Conservation (phyloP, 176 grass and related monocot genomes). For the Otatea glauca region DNA sequence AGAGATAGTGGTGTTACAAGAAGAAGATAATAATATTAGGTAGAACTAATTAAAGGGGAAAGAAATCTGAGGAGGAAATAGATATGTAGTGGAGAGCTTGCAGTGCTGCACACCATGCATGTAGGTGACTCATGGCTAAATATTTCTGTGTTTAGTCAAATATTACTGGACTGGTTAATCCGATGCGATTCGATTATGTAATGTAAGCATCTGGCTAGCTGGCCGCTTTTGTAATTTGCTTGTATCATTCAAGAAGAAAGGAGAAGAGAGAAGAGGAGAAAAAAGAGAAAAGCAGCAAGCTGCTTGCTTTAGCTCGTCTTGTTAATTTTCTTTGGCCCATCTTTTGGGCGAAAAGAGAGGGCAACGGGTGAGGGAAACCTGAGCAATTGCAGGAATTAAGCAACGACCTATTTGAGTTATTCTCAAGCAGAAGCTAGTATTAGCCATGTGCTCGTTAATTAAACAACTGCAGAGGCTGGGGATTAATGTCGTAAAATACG, state of each 20-base stretch:
- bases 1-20: conserved; percentile 25
- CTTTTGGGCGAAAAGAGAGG: conserved; percentile 44
- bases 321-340: conserved; percentile 13
- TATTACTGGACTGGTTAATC: not conserved
- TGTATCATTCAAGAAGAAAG: not conserved
- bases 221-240: conserved; percentile 2
- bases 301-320: not conserved
- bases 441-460: not conserved
- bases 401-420: not conserved
- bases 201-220: not conserved
- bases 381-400: conserved; percentile 32
- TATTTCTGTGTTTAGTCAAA: not conserved
- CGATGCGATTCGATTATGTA: not conserved
- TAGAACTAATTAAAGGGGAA: conserved; percentile 13
- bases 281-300: not conserved
- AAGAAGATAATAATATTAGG: conserved; percentile 46
- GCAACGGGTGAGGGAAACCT: not conserved
- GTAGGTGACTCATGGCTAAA: no score
- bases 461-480: not conserved
- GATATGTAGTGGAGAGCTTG: conserved; percentile 34
- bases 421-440: not conserved
- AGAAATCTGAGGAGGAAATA: not conserved
- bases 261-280: not conserved
- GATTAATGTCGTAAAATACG: not conserved
- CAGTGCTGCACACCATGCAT: conserved; percentile 5